Evolutionary conservation across 108 stramenopile genomes (phyloP).

Genomic region (Chaetoceros tenuissimus): DNA sequence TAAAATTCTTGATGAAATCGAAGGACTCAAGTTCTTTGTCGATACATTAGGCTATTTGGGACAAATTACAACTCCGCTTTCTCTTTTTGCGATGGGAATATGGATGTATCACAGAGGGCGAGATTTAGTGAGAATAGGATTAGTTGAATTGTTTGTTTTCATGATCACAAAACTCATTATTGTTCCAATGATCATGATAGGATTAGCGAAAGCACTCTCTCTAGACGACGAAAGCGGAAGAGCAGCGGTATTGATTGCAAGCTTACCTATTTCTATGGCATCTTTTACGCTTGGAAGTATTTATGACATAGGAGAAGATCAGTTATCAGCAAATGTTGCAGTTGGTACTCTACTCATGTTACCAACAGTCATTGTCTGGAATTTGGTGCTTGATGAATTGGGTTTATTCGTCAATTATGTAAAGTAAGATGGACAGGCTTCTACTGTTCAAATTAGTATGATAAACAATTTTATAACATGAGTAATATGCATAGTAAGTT

Average conservation of each 20-base stretch:
- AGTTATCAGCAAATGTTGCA: constrained; percentile 25
- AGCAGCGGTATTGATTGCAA: constrained; percentile 29
- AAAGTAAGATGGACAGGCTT: too few relatives aligned
- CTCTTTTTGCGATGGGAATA: constrained; percentile 31
- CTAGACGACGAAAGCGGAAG: constrained; percentile 25
- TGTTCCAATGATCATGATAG: constrained; percentile 30
- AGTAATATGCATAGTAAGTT: too few relatives aligned
- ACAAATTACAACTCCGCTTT: constrained; percentile 16
- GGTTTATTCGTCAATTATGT: constrained; percentile 10
- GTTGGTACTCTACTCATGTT: constrained; percentile 29
- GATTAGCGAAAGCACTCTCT: constrained; percentile 18
- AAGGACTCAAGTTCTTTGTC: constrained; percentile 22
- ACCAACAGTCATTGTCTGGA: constrained; percentile 30
- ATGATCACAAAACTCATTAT: constrained; percentile 32
- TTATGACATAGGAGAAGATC: constrained; percentile 27
- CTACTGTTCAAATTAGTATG: too few relatives aligned
- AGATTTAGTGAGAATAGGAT: constrained; percentile 7
- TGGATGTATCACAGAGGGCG: constrained; percentile 31
- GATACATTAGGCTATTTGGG: constrained; percentile 22
- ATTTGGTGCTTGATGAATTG: constrained; percentile 18
- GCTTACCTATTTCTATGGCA: constrained; percentile 29
- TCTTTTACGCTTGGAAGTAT: constrained; percentile 27
- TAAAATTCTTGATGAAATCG: constrained; percentile 12
- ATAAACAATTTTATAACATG: constrained; percentile 1
- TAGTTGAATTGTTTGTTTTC: constrained; percentile 8